Percentiles rank a stretch among this genome's conserved stretches.
Conservation (phyloP, 805 yeast genomes). For the Pichia rugopelliculosa region DNA sequence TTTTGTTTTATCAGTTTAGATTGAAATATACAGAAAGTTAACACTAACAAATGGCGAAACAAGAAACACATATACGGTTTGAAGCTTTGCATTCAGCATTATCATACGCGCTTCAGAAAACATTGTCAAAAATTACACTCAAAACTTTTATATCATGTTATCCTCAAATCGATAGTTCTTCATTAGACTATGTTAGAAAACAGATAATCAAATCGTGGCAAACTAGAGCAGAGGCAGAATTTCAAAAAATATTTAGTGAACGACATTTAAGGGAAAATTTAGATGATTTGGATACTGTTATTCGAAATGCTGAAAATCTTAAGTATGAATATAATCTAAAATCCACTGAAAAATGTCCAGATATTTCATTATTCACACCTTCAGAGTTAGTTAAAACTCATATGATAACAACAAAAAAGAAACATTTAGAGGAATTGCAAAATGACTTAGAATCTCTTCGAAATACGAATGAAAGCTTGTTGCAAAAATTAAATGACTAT, state of each 20-base stretch:
- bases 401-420: constrained; percentile 10
- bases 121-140: constrained; percentile 36
- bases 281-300: constrained; percentile 41
- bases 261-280: constrained; percentile 36
- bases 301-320: constrained; percentile 30
- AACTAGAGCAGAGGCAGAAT: constrained; percentile 36
- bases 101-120: constrained; percentile 33
- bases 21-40: too few relatives aligned
- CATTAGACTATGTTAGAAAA: constrained; percentile 36
- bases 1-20: too few relatives aligned
- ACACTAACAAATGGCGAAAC: too few relatives aligned
- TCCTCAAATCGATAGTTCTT: constrained; percentile 36
- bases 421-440: constrained; percentile 6
- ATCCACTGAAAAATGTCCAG: neutral
- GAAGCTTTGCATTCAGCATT: constrained; percentile 29
- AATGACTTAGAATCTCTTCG: neutral
- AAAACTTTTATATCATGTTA: constrained; percentile 40
- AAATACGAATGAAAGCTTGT: constrained; percentile 4
- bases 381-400: constrained; percentile 18
- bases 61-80: constrained; percentile 20
- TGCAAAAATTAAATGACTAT: constrained; percentile 9
- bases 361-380: constrained; percentile 11
- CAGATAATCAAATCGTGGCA: constrained; percentile 42
- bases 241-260: constrained; percentile 40
- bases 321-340: constrained; percentile 9